Base-by-base conservation (phyloP, 441 rosid species). In the Breynia disticha region DNA sequence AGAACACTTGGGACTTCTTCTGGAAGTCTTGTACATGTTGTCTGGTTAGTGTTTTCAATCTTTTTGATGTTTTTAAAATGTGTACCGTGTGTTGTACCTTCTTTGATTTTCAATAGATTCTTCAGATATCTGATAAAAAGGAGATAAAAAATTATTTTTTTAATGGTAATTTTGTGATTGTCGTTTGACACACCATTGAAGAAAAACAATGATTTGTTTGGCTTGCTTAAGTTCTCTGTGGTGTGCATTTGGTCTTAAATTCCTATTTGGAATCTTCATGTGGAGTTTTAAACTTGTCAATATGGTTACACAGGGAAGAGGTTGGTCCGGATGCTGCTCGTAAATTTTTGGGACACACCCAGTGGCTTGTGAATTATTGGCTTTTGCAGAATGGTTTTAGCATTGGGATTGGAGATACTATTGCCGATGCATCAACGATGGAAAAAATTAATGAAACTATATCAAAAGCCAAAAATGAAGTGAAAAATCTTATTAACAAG, bases 261-360 rank as follows among this genome's bases (percentile, higher is more conserved):
- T 3, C 7, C 35, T 9, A 28, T 28, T 3, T 28, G 35, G 35
- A 28, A 28, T 28, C 8, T 28, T 28, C 35, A 9, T 28, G 35
- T 28, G 35, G 35, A 2, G 8, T 28, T 45, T 15, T 45, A 4
- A 45, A 7, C 9, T 13, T 13, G 4, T 52, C 15, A 35, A 61
- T 47, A 8, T 17, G 65, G 46, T 54, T n/a, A 22, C 67, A 22
- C 69, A 94, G 99, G 99, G 99, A 94, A 73, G 99, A 94, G 64
- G 97, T 94, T 72, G 99, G 99, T 60, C 99, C 99, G 38, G 99
- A 94, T 87, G 94, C 99, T 16, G 99, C 99, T 52, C 86, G 99
- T 61, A 94, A 90, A 63, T 94, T 94, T 76, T 84, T 94, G 61
- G 99, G 99, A 46, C 99, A 94, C 66, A 94, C 99, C 9, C 99